Conservation (phyloP, 805 yeast species). For the Zygotorulaspora florentina region DNA sequence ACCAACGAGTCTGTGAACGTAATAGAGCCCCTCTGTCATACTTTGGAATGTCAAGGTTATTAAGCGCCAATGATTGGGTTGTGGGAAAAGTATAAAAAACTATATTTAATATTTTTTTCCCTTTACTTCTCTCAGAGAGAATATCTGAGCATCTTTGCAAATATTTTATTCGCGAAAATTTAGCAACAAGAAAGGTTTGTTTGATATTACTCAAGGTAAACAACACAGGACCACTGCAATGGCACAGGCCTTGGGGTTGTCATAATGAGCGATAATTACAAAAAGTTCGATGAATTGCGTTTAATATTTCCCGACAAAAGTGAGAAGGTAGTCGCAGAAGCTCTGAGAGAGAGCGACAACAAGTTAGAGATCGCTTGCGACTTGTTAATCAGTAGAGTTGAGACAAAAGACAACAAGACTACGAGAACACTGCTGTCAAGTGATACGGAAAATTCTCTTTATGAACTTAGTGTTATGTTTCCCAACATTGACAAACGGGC, state of each 20-base stretch:
- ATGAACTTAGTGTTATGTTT: constrained; percentile 41
- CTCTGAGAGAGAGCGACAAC: constrained; percentile 19
- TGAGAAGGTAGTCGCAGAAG: constrained; percentile 10
- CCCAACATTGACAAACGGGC: constrained; percentile 38
- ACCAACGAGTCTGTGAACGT: too few relatives aligned
- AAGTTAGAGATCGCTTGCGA: constrained; percentile 25
- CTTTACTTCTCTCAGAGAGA: too few relatives aligned
- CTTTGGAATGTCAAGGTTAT: too few relatives aligned
- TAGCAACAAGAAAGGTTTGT: too few relatives aligned
- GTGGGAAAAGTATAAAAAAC: too few relatives aligned
- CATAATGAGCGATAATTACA: not conserved
- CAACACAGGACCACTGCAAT: too few relatives aligned
- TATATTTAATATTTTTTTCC: too few relatives aligned
- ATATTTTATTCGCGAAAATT: too few relatives aligned
- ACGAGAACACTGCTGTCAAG: not conserved
- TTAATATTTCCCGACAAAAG: constrained; percentile 24
- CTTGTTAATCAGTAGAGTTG: constrained; percentile 21
- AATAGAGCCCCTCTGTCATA: too few relatives aligned
- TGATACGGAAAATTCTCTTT: constrained; percentile 5
- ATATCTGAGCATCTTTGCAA: too few relatives aligned
- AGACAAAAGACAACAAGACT: not conserved
- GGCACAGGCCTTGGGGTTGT: not conserved
- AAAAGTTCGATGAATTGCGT: constrained; percentile 4
- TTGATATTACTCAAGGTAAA: too few relatives aligned
- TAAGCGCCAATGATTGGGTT: too few relatives aligned